phyloP scores from a whole-genome alignment of 768 basidiomycete genomes.

The Dioszegia aurantiaca region DNA sequence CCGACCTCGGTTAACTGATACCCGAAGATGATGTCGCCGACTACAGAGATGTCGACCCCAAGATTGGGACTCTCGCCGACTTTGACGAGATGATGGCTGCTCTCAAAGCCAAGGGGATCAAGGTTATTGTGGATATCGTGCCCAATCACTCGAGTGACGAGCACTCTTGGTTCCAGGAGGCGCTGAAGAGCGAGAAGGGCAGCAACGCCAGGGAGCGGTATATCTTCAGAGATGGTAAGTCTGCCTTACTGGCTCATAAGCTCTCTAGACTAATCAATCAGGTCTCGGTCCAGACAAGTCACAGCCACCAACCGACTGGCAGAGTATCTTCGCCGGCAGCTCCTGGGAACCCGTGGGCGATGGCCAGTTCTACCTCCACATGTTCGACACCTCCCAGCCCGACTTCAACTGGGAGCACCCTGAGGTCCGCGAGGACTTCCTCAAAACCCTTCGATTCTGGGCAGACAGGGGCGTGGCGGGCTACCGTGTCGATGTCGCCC shows the following conservation, averaged over 20 bases:
- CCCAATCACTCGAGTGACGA: slow-evolving; percentile 43
- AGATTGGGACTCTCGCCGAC: slow-evolving; percentile 39
- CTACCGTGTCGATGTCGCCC: slow-evolving; percentile 44
- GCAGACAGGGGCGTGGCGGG: slow-evolving; percentile 39
- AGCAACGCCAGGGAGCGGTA: slow-evolving; percentile 27
- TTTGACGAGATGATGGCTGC: slow-evolving; percentile 39
- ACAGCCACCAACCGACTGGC: slow-evolving; percentile 39
- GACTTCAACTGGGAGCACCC: slow-evolving; percentile 39
- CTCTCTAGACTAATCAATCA: slow-evolving; percentile 1
- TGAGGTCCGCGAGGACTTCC: slow-evolving; percentile 37
- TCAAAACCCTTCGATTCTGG: slow-evolving; percentile 41
- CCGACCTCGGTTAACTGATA: neutral
- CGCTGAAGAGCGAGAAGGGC: slow-evolving; percentile 25
- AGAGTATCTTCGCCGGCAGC: slow-evolving; percentile 31
- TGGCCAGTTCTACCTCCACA: slow-evolving; percentile 40
- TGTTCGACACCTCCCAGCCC: slow-evolving; percentile 42
- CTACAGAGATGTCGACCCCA: slow-evolving; percentile 41
- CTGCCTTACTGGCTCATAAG: neutral
- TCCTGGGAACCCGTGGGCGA: slow-evolving; percentile 41
- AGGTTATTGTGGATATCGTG: slow-evolving; percentile 43
- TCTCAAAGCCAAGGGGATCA: slow-evolving; percentile 31
- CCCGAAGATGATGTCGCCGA: slow-evolving; percentile 41
- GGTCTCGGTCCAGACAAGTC: slow-evolving; percentile 31
- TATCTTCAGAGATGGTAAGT: slow-evolving; percentile 45
- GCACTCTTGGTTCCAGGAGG: slow-evolving; percentile 44